Percentiles rank a stretch among this genome's conserved stretches.
Evolutionary conservation across 805 yeast species (phyloP).

Genomic region (Cyberlindnera maritima): DNA sequence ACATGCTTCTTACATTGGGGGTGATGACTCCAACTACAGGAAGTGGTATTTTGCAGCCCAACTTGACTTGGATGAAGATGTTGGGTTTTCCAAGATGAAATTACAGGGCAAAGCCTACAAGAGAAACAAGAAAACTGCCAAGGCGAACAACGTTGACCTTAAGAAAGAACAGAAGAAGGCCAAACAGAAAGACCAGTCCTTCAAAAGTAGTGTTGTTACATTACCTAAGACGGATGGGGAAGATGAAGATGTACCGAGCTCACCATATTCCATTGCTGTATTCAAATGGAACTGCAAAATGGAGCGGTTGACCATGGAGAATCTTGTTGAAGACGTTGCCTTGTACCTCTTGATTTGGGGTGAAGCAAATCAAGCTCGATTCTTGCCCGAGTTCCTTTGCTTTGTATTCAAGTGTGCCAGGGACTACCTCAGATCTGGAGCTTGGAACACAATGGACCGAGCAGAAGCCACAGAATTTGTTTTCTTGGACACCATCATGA

Average conservation of each 20-base stretch:
- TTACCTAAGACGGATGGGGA: conserved; percentile 16
- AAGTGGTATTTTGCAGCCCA: conserved; percentile 93
- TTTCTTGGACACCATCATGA: conserved; percentile 63
- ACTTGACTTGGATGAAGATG: conserved; percentile 68
- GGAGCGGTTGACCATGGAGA: conserved; percentile 45
- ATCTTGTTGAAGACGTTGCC: conserved; percentile 61
- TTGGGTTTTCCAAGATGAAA: conserved; percentile 56
- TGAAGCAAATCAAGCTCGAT: conserved; percentile 81
- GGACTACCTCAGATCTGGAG: conserved; percentile 54
- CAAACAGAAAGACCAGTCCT: conserved; percentile 47
- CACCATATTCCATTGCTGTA: conserved; percentile 57
- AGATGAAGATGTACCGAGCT: not conserved
- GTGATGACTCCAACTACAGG: conserved; percentile 79
- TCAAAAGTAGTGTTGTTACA: conserved; percentile 46
- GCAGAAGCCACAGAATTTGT: conserved; percentile 31
- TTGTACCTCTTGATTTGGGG: conserved; percentile 83
- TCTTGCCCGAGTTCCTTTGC: conserved; percentile 85
- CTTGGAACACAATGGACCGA: conserved; percentile 26
- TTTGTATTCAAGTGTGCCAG: conserved; percentile 80
- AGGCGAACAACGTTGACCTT: conserved; percentile 35
- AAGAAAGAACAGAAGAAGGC: conserved; percentile 36
- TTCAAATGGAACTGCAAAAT: conserved; percentile 53
- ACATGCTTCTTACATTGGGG: conserved; percentile 92
- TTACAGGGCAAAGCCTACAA: conserved; percentile 44
- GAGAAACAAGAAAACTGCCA: conserved; percentile 43